A percentile compares a stretch with the other conserved stretches of the same genome.
Evolutionary conservation across 1,284 basidiomycete species (phyloP).

Genomic region (Peniophora sp.): DNA sequence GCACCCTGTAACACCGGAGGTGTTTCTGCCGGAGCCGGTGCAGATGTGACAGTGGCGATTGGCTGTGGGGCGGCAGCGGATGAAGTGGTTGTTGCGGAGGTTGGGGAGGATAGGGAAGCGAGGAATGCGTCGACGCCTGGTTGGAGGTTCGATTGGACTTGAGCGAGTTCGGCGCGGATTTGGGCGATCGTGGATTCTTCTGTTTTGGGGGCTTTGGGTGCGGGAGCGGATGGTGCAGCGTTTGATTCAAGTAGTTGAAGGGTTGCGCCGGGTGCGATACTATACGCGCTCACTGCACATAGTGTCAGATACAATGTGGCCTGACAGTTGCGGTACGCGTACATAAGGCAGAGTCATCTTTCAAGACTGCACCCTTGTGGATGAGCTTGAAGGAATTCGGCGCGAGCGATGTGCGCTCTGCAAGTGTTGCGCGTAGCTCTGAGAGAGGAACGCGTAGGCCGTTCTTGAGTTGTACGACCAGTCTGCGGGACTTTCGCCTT

Average conservation of each 20-base stretch:
- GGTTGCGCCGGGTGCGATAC: conserved; percentile 49
- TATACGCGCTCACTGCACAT: conserved; percentile 53
- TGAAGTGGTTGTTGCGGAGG: conserved; percentile 9
- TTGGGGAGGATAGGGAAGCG: conserved; percentile 20
- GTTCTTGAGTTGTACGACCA: conserved; percentile 48
- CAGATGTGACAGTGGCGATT: conserved; percentile 5
- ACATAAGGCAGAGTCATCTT: conserved; percentile 65
- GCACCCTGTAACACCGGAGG: conserved; percentile 6
- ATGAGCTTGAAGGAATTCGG: conserved; percentile 66
- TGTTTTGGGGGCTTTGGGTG: conserved; percentile 33
- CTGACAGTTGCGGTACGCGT: conserved; percentile 16
- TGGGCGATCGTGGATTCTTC: conserved; percentile 31
- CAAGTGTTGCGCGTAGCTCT: conserved; percentile 45
- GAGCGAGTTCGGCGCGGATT: conserved; percentile 53
- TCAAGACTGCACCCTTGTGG: conserved; percentile 73
- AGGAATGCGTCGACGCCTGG: conserved; percentile 54
- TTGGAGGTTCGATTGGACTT: conserved; percentile 42
- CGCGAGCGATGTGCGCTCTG: conserved; percentile 59
- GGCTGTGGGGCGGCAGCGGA: conserved; percentile 6
- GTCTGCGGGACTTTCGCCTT: conserved; percentile 20
- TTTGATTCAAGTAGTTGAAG: conserved; percentile 52
- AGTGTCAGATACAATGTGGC: conserved; percentile 6
- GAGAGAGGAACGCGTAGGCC: conserved; percentile 40
- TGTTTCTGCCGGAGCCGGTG: conserved; percentile 9
- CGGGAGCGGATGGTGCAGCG: conserved; percentile 20